Evolutionary conservation across 495 filamentous ascomycete species (phyloP), one percentile per base, ranked within the genome.

Genomic region (Lentithecium fluviatile): DNA sequence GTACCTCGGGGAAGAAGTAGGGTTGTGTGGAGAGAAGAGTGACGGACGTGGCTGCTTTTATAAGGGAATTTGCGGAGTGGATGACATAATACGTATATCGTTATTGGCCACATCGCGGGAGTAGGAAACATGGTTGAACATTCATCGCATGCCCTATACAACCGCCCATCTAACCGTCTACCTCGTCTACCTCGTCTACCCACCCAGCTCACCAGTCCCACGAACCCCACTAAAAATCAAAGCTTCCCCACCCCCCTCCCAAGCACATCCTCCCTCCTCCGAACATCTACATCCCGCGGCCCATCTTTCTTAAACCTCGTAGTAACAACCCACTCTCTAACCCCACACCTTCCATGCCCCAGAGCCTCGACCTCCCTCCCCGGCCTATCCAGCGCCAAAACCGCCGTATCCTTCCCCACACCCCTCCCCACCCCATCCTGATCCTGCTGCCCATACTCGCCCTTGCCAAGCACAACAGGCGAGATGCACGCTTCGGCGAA

Each of bases 401-500:
- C 82, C 8, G 80, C 67, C 49, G 85, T 79, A 13, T 79, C 76
- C 60, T 90, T 86, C n/a, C 65, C 72, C 23, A 67, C 64, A 32
- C 65, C 61, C 20, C 19, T 40, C 6, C 60, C 37, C 47, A 48
- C 34, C 21, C 60, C 46, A 69, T 80, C 38, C 88, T 61, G 45
- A 76, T 55, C 43, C n/a, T 51, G 43, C 42, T 61, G 34, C 12
- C 66, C 66, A 52, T 15, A 81, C 68, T 55, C 84, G 76, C 17
- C 79, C 76, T 63, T 90, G 84, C 29, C 69, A 25, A 89, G 57
- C 34, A 78, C 74, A n/a, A 75, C 75, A 1, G 90, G 89, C 42
- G 82, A 86, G 40, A 96, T 94, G 20, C 82, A 85, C 71, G 89
- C 95, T 21, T 94, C 79, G 11, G 78, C 82, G 90, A 91, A 94